Conservation (phyloP, 2,329 filamentous ascomycete species). For the Diaporthe sp. region DNA sequence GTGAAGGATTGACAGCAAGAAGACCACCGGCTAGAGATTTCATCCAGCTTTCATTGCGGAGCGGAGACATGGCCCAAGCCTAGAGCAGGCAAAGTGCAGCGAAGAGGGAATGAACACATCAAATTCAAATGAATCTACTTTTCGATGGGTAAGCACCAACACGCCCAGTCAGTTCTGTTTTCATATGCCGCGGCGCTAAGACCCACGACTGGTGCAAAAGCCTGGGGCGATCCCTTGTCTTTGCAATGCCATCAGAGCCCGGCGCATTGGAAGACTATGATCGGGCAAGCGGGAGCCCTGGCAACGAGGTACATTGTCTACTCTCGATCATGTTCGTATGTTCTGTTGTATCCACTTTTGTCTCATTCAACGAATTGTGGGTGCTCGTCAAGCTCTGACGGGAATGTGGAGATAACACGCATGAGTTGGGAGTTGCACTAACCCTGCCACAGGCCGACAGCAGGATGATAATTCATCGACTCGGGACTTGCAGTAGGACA, state of each 20-base stretch:
- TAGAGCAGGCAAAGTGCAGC: background rate
- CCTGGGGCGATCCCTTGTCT: too few species aligned
- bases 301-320: too few species aligned
- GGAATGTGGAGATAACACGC: background rate
- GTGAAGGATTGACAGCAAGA: conserved; percentile 16
- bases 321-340: too few species aligned
- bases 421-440: background rate
- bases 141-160: background rate
- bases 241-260: too few species aligned
- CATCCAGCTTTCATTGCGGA: background rate
- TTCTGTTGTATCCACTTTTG: background rate
- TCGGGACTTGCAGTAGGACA: accelerated
- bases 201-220: too few species aligned
- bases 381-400: background rate
- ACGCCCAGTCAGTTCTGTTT: background rate
- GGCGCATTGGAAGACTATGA: too few species aligned
- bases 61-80: background rate
- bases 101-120: conserved; percentile 8
- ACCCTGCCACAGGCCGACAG: background rate
- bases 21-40: background rate
- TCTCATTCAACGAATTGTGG: background rate
- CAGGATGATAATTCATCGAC: background rate
- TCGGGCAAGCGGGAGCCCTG: too few species aligned
- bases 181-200: too few species aligned
- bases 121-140: background rate